phyloP scores from a whole-genome alignment of 164 flowering plant genomes.

The Vitis labrusca region DNA sequence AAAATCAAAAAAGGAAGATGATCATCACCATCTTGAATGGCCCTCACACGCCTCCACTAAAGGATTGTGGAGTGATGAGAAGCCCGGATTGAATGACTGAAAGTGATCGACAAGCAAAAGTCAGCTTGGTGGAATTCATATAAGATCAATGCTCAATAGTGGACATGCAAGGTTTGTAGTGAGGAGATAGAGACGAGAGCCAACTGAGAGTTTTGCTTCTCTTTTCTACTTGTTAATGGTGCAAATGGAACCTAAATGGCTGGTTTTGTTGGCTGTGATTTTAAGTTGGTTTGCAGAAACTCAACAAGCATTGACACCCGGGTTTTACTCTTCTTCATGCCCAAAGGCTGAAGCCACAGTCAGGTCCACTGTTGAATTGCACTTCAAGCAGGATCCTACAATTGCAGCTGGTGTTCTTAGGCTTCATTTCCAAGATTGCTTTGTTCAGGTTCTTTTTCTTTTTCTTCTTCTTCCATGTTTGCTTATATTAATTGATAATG shows the following conservation, averaged over 20 bases:
- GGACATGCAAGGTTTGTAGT: background rate
- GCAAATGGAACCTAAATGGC: conserved; percentile 16
- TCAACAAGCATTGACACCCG: conserved; percentile 36
- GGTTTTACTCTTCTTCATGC: conserved; percentile 58
- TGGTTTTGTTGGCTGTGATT: conserved; percentile 19
- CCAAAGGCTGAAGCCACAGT: conserved; percentile 57
- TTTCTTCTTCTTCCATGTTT: background rate
- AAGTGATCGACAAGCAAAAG: background rate
- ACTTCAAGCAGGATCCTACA: conserved; percentile 51
- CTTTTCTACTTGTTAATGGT: background rate
- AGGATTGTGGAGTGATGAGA: background rate
- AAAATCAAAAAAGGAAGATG: conserved; percentile 2
- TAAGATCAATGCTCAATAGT: background rate
- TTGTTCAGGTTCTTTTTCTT: conserved; percentile 48
- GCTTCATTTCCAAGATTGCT: conserved; percentile 77
- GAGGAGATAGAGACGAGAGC: background rate
- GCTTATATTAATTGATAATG: background rate
- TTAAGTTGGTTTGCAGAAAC: conserved; percentile 21
- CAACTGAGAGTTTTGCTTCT: background rate
- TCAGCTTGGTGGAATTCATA: background rate
- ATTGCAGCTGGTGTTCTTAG: conserved; percentile 65
- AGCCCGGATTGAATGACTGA: background rate
- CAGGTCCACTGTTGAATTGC: conserved; percentile 48
- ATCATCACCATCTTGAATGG: background rate
- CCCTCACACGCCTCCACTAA: conserved; percentile 10